Evolutionary conservation across 305 asterid genomes (phyloP), one percentile per base, ranked within the genome.

Genomic region (Striga hermonthica): DNA sequence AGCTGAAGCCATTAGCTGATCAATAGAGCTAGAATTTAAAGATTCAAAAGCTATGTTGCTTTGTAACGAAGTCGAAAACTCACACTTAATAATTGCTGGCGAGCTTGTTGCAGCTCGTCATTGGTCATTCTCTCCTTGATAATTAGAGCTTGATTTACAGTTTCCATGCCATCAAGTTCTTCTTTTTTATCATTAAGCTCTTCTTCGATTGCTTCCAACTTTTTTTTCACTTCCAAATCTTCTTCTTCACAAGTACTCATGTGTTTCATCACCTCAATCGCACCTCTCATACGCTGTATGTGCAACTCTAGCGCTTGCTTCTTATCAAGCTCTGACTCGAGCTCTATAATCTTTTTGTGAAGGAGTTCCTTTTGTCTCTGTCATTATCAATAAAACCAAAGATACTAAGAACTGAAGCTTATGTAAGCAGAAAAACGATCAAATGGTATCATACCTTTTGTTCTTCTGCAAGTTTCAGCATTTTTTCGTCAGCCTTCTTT

Each of bases 81-180:
- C 70, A 91, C 98, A 38, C 53, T 22, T 37, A 85, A 70, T 39
- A 92, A 77, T 68, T 78, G 86, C 78, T 87, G 89, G 39, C 91
- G 93, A 64, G 95, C 98, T 35, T 84, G 95, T 63, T 87, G 93
- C 76, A 89, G 64, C 76, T 92, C 95, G 39, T 89, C 97, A 60
- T 89, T 87, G 65, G 84, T 59, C 31, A 58, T 78, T 72, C 90
- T 78, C 75, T 86, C 90, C 84, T 82, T 84, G 72, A 88, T 41
- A 58, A 84, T 76, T 28, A 91, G 88, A 61, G 74, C 28, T 76
- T 84, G 86, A 78, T 72, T 80, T 22, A 86, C 15, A 37, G 76
- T 16, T 34, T 74, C 87, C 73, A 87, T 34, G 74, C 6, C 15
- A 0, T 86, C 91, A 65, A 81, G 83, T 60, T 87, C 90, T 63